Percentiles rank a stretch among this genome's conserved stretches.
These are phyloP conservation scores for Hypoxylon sp. DNA, from an alignment of 2,329 filamentous ascomycete species.

Conservation along the genomic window DNA sequence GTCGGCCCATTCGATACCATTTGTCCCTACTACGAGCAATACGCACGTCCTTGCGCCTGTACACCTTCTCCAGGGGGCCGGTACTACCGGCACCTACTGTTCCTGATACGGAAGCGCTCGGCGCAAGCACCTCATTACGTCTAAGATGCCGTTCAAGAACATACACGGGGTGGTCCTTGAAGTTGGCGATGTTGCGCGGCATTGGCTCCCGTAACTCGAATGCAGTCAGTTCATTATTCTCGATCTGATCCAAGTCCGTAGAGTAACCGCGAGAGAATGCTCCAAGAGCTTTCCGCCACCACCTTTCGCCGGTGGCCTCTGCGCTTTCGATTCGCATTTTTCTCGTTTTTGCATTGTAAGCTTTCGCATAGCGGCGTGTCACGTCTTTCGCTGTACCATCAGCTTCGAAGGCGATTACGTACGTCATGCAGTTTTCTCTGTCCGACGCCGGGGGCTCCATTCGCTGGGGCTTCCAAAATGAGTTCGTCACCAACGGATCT, in stretches of 20 bases:
- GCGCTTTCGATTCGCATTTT: slow-evolving; percentile 79
- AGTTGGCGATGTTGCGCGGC: slow-evolving; percentile 87
- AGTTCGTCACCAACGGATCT: slow-evolving; percentile 85
- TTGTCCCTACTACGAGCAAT: slow-evolving; percentile 82
- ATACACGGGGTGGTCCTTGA: slow-evolving; percentile 86
- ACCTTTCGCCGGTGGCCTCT: slow-evolving; percentile 61
- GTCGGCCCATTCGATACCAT: slow-evolving; percentile 90
- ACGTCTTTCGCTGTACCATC: slow-evolving; percentile 86
- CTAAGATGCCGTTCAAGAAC: slow-evolving; percentile 88
- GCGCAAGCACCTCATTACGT: slow-evolving; percentile 84
- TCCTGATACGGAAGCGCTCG: slow-evolving; percentile 76
- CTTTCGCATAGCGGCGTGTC: slow-evolving; percentile 87
- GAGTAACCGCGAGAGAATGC: slow-evolving; percentile 58
- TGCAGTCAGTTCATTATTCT: slow-evolving; percentile 80
- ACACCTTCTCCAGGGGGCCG: slow-evolving; percentile 79
- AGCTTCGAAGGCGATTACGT: slow-evolving; percentile 87
- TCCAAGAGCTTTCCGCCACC: slow-evolving; percentile 67
- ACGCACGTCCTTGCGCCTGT: slow-evolving; percentile 83
- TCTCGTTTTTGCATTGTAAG: slow-evolving; percentile 90
- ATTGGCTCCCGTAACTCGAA: slow-evolving; percentile 82
- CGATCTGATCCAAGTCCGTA: slow-evolving; percentile 83
- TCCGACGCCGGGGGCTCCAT: slow-evolving; percentile 88
- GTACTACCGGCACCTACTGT: slow-evolving; percentile 78
- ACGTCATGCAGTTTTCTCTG: slow-evolving; percentile 79
- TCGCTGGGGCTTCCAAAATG: slow-evolving; percentile 77